Evolutionary conservation across 768 basidiomycete genomes (phyloP), one percentile per base, ranked within the genome.

Genomic region (Leccinum sublutescens): DNA sequence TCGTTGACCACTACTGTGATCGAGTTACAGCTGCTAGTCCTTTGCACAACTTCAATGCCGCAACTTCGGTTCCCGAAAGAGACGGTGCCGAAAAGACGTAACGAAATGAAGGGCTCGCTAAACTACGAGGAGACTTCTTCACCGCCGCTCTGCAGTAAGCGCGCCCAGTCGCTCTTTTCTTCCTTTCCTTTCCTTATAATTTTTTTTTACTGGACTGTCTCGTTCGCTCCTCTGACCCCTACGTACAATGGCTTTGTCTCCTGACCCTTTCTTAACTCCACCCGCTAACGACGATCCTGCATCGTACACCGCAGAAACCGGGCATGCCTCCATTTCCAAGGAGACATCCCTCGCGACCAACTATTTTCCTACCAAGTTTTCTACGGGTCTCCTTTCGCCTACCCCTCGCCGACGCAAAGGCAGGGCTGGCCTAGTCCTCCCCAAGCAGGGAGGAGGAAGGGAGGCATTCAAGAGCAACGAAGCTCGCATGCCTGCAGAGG

Each of bases 321-420:
- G 10, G 23, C 52, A 45, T 11, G 29, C 58, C 36, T 60, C 33
- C 12, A 33, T 33, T 33, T 33, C 10, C 33, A 33, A 51, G 45
- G 63, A 64, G 21, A 15, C 68, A 36, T 80, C 78, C 9, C 81
- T 89, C 60, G 81, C 80, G 55, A 79, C 88, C 66, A 89, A 91
- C 73, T 93, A 89, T 69, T 78, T 91, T 21, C 91, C 91, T 11
- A 75, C 79, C 56, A 93, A 93, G 74, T 90, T 92, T 74, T 85
- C 88, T 14, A 73, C 73, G 55, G 70, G 71, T 63, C 72, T 78
- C 71, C 62, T 80, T 73, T 67, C 75, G 69, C 56, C 82, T 69
- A 62, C 70, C 74, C 52, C 74, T 79, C 58, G 71, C 74, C 50
- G 68, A 74, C 61, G 70, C 69, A 66, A 47, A 70, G 36, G 66